Evolutionary conservation across 208 protist species (phyloP).

Genomic region (Trypanosoma conorhini): DNA sequence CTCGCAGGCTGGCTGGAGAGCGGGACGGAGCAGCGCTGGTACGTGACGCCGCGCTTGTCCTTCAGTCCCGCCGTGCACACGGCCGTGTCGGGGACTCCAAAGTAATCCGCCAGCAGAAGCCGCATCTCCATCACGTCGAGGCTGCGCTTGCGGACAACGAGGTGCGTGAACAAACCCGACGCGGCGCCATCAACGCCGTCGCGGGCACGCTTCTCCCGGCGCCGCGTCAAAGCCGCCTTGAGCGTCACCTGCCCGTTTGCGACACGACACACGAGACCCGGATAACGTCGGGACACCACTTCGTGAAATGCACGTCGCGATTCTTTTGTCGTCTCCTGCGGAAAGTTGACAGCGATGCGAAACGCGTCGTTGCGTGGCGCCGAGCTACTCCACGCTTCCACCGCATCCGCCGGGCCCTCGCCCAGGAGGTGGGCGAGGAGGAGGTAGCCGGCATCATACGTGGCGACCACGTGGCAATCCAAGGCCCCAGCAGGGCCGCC

Average conservation of each 20-base stretch:
- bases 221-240: background rate
- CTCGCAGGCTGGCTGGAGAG: background rate
- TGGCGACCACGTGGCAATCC: conserved; percentile 17
- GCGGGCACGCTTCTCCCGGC: conserved; percentile 11
- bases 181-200: background rate
- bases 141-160: conserved; percentile 81
- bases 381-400: conserved; percentile 35
- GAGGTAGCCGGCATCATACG: conserved; percentile 42
- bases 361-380: background rate
- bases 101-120: conserved; percentile 48
- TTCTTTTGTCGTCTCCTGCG: conserved; percentile 51
- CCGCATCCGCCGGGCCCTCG: conserved; percentile 25
- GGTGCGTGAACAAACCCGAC: conserved; percentile 42
- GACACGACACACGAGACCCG: conserved; percentile 57
- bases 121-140: conserved; percentile 81
- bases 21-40: conserved; percentile 79
- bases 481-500: background rate
- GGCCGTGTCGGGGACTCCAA: conserved; percentile 34
- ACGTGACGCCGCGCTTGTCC: conserved; percentile 90
- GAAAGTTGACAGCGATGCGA: conserved; percentile 2
- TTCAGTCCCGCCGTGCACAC: conserved; percentile 93
- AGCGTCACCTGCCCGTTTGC: conserved; percentile 45
- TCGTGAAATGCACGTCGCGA: conserved; percentile 69
- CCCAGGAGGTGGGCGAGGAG: conserved; percentile 40
- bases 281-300: conserved; percentile 59